Conservation (phyloP, 805 yeast genomes). For the Nakazawaea sp. region DNA sequence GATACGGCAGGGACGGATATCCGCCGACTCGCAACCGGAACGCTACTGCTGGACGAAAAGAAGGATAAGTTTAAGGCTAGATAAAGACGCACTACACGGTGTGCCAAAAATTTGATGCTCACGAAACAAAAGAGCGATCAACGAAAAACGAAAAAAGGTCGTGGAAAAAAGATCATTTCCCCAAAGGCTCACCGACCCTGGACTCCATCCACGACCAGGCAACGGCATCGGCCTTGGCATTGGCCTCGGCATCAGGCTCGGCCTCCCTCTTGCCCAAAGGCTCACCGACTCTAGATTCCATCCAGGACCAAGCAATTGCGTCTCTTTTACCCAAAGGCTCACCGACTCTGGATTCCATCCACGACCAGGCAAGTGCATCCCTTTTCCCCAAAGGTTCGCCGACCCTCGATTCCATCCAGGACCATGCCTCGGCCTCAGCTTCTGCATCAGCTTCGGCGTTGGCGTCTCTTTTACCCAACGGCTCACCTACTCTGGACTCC, state of each 20-base stretch:
- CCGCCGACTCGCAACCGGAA: too few species aligned
- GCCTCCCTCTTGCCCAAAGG: constrained; percentile 15
- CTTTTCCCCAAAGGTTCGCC: constrained; percentile 19
- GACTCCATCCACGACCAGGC: constrained; percentile 7
- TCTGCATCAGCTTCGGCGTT: constrained; percentile 9
- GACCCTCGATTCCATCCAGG: constrained; percentile 12
- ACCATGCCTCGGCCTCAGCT: constrained; percentile 20
- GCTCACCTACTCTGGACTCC: constrained; percentile 15
- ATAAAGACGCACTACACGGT: too few species aligned
- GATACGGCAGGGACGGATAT: too few species aligned
- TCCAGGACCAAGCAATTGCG: constrained; percentile 16
- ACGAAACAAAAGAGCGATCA: too few species aligned
- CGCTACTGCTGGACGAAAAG: too few species aligned
- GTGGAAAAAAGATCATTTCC: constrained; percentile 21
- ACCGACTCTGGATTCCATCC: constrained; percentile 10
- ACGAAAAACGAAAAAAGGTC: too few species aligned
- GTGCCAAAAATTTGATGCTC: too few species aligned
- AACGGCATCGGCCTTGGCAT: constrained; percentile 12
- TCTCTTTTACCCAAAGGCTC: constrained; percentile 20
- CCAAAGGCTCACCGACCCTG: constrained; percentile 13
- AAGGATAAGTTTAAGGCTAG: too few species aligned
- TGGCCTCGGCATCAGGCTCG: constrained; percentile 13
- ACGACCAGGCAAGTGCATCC: constrained; percentile 18
- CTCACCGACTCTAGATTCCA: constrained; percentile 5
- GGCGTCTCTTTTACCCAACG: constrained; percentile 16